Evolutionary conservation across 2,329 filamentous ascomycete genomes (phyloP).

Genomic region (Calonectria hawksworthii): DNA sequence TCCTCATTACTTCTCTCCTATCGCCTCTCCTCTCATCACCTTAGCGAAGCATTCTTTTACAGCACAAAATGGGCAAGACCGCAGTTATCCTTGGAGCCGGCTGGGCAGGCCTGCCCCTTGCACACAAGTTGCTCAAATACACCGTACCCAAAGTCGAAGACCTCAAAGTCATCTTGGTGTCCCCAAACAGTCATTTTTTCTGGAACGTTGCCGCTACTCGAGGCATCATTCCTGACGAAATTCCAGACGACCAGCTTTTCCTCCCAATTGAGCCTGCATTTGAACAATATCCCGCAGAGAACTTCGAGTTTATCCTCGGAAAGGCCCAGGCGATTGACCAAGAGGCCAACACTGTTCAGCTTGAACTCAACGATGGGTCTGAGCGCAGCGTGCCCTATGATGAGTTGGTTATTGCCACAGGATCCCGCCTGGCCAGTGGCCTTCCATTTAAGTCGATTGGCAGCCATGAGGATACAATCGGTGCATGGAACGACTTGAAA

Average conservation of each 20-base stretch:
- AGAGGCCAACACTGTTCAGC: conserved; percentile 53
- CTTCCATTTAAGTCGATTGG: conserved; percentile 64
- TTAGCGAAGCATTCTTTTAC: background rate
- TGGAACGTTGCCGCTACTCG: conserved; percentile 71
- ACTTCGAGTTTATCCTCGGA: conserved; percentile 65
- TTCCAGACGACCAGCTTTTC: conserved; percentile 63
- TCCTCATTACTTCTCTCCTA: no score
- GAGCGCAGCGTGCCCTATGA: conserved; percentile 59
- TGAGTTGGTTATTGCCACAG: conserved; percentile 68
- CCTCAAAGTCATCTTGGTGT: conserved; percentile 66
- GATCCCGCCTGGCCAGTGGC: conserved; percentile 57
- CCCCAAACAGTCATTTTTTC: conserved; percentile 67
- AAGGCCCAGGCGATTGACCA: conserved; percentile 54
- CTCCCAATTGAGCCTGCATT: conserved; percentile 61
- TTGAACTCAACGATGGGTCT: conserved; percentile 48
- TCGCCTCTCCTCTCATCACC: background rate
- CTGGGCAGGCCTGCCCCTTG: conserved; percentile 64
- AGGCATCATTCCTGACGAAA: conserved; percentile 63
- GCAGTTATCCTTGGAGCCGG: conserved; percentile 68
- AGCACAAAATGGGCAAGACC: conserved; percentile 59
- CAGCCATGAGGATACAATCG: conserved; percentile 57
- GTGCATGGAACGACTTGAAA: conserved; percentile 51
- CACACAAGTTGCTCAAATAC: conserved; percentile 67
- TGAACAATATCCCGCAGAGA: conserved; percentile 58
- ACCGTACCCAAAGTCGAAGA: conserved; percentile 56